A percentile compares a stretch with the other conserved stretches of the same genome.
Evolutionary conservation across 352 stramenopile genomes (phyloP).

Genomic region (Pythium monospermum): DNA sequence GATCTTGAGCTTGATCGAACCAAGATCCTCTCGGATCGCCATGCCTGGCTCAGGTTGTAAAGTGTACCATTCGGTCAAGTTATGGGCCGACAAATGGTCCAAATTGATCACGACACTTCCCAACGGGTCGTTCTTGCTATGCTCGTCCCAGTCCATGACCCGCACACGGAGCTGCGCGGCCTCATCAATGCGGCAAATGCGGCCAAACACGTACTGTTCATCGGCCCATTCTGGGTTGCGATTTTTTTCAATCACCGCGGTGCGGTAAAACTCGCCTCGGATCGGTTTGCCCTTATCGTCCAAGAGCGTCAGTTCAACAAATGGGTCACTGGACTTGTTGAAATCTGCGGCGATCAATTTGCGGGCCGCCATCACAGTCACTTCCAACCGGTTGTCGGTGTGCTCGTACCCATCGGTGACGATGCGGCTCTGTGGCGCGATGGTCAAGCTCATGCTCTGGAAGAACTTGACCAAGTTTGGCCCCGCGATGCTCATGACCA

Average conservation of each 20-base stretch:
- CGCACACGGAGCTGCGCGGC: conserved; percentile 45
- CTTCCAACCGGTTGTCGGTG: conserved; percentile 65
- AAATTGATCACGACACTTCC: conserved; percentile 44
- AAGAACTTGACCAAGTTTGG: conserved; percentile 69
- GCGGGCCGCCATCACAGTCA: conserved; percentile 45
- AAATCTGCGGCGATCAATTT: conserved; percentile 50
- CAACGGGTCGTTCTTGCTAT: conserved; percentile 51
- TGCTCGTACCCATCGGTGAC: conserved; percentile 46
- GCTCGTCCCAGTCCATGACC: conserved; percentile 49
- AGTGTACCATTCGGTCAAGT: conserved; percentile 41
- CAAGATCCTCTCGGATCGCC: conserved; percentile 39
- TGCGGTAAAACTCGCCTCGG: conserved; percentile 43
- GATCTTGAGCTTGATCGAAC: conserved; percentile 47
- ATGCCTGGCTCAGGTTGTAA: conserved; percentile 43
- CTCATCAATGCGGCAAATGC: conserved; percentile 50
- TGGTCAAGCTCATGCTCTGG: conserved; percentile 30
- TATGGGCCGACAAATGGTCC: conserved; percentile 42
- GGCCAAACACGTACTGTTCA: conserved; percentile 60
- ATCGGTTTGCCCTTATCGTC: conserved; percentile 49
- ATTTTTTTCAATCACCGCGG: conserved; percentile 48
- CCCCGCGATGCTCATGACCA: conserved; percentile 59
- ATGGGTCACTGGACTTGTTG: conserved; percentile 62
- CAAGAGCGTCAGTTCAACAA: conserved; percentile 52
- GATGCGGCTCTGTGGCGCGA: conserved; percentile 34
- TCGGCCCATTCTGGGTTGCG: conserved; percentile 53